Evolutionary conservation across 768 basidiomycete genomes (phyloP).

Genomic region (Boletus rufocinnamomeus): DNA sequence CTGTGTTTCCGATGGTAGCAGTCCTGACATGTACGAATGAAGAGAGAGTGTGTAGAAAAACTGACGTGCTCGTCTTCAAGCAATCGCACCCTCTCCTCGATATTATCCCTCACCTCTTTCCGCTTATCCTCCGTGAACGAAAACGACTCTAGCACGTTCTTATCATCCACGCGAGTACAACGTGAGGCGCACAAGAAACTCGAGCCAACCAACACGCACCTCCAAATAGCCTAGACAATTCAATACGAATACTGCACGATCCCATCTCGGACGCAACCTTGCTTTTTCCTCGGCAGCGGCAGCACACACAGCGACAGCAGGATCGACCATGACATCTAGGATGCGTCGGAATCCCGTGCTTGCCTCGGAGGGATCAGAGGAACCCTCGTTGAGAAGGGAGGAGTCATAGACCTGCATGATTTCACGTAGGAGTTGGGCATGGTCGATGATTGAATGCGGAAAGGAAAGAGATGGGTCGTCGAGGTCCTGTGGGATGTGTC

Average conservation of each 20-base stretch:
- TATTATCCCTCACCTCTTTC: conserved; percentile 52
- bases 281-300: no score
- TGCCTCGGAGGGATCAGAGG: conserved; percentile 1
- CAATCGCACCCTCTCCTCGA: conserved; percentile 60
- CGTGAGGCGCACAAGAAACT: conserved; percentile 5
- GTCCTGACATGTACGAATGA: no score
- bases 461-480: conserved; percentile 74
- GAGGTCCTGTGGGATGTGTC: conserved; percentile 45
- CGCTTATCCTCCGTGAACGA: conserved; percentile 67
- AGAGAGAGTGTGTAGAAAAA: no score
- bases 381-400: conserved; percentile 66
- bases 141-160: conserved; percentile 70
- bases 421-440: conserved; percentile 84
- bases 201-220: background rate
- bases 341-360: no score
- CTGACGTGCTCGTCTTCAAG: conserved; percentile 68
- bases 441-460: conserved; percentile 78
- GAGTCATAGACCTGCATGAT: conserved; percentile 88
- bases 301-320: conserved; percentile 73
- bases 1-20: no score
- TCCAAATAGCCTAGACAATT: conserved; percentile 81
- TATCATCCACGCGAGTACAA: background rate
- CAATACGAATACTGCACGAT: conserved; percentile 77
- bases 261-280: conserved; percentile 69
- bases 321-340: conserved; percentile 83